phyloP scores from a whole-genome alignment of 305 asterid genomes.

The Nicotiana rustica region DNA sequence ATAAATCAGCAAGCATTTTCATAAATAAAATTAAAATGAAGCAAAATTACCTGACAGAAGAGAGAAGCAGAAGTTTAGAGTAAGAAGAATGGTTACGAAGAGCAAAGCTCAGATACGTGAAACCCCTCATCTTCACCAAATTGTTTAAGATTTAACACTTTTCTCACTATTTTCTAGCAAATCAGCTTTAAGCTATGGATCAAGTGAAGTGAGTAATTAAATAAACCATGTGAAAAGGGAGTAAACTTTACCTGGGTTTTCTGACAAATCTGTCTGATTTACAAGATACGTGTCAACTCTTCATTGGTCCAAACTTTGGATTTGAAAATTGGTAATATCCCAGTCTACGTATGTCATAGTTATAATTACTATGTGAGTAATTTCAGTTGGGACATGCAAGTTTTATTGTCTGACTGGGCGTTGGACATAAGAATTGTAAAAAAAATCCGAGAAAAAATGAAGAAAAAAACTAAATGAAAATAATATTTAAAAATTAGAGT shows the following conservation, averaged over 20 bases:
- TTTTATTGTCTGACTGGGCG: too few species aligned
- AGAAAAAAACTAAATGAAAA: too few species aligned
- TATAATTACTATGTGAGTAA: too few species aligned
- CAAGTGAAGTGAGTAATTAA: conserved; percentile 12
- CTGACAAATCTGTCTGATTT: too few species aligned
- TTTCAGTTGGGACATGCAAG: too few species aligned
- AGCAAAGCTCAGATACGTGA: conserved; percentile 57
- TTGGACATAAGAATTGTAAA: too few species aligned
- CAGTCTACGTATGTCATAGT: too few species aligned
- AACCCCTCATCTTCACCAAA: conserved; percentile 60
- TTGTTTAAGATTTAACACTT: background rate
- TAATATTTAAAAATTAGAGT: too few species aligned
- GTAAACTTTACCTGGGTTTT: background rate
- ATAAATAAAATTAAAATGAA: background rate
- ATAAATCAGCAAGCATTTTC: background rate
- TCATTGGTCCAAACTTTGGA: background rate
- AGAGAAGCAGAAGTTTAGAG: conserved; percentile 61
- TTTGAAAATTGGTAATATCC: too few species aligned
- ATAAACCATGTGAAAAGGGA: background rate
- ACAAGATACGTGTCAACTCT: background rate
- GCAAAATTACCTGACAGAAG: conserved; percentile 66
- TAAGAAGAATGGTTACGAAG: conserved; percentile 47
- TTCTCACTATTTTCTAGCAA: background rate
- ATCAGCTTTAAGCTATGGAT: background rate
- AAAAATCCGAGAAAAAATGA: too few species aligned